phyloP scores from a whole-genome alignment of 768 basidiomycete species.

The Tulasnella sp. region DNA sequence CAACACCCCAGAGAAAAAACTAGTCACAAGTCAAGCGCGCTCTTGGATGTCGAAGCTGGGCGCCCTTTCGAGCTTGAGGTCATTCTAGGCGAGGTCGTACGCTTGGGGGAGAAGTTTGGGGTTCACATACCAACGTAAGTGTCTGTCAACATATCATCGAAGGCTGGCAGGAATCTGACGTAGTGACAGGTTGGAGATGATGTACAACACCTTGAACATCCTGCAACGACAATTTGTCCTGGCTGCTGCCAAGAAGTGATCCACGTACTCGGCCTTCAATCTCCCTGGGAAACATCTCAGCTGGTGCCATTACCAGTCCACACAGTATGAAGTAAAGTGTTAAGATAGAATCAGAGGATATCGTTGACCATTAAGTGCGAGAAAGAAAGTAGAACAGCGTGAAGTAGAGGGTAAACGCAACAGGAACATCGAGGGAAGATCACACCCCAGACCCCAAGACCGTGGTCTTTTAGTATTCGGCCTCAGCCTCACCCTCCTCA shows the following conservation, averaged over 20 bases:
- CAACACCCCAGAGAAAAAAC: not conserved
- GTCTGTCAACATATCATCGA: not conserved
- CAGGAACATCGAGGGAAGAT: not conserved
- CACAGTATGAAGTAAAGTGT: not conserved
- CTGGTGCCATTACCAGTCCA: not conserved
- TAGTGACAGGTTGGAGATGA: constrained; percentile 8
- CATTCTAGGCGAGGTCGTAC: constrained; percentile 27
- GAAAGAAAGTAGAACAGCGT: constrained; percentile 14
- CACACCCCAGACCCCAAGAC: not conserved
- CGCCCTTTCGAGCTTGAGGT: constrained; percentile 26
- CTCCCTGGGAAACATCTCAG: not conserved
- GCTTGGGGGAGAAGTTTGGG: not conserved
- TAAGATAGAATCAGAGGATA: constrained; percentile 5
- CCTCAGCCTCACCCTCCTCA: constrained; percentile 32
- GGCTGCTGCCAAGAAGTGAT: not conserved
- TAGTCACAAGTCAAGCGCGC: constrained; percentile 16
- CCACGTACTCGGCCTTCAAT: not conserved
- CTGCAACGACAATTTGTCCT: constrained; percentile 7
- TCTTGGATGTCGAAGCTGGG: constrained; percentile 19
- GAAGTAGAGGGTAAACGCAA: constrained; percentile 18
- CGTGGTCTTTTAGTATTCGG: constrained; percentile 31
- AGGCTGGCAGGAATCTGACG: not conserved
- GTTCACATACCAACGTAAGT: constrained; percentile 23
- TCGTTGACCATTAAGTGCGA: not conserved
- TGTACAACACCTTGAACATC: constrained; percentile 15